Evolutionary conservation across 2,329 filamentous ascomycete species (phyloP), one percentile per base, ranked within the genome.

Genomic region (Penicillium italicum): DNA sequence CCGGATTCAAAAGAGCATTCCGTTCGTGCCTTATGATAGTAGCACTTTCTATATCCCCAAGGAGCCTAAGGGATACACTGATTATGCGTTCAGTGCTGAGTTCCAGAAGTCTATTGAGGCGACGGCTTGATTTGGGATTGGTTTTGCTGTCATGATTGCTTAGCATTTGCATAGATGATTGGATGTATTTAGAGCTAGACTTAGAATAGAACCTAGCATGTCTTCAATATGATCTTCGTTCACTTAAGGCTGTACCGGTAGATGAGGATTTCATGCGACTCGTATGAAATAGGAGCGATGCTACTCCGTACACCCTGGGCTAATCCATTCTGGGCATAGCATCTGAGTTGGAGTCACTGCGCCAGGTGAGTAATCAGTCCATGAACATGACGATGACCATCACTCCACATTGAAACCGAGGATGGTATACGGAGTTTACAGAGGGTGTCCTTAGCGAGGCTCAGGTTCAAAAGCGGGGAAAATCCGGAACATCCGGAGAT

Each of bases 231-330:
- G 46, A 80, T 80, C 58, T 80, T 42, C 11, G 10, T 10, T 41
- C 20, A 22, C 7, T 83, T 10, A 77, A 81, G 1, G 80, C 80
- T 0, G 77, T 66, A 0, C 82, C 82, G 31, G 80, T 26, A 26
- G 24, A 26, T 6, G 24, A 26, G 24, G 24, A 26, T 26, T 26
- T 26, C 24, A n/a, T n/a, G 24, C 6, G 24, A 26, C 24, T 26
- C 24, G 24, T 26, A 26, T 6, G 6, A 26, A n/a, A n/a, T n/a
- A n/a, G n/a, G n/a, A n/a, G n/a, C n/a, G n/a, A n/a, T n/a, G n/a
- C n/a, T n/a, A n/a, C n/a, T n/a, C n/a, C n/a, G n/a, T n/a, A n/a
- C n/a, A 30, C 28, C 28, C 28, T 10, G 28, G 28, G 28, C 10
- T 30, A 30, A 30, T 30, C 9, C 9, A 30, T 30, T 30, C 4